Evolutionary conservation across 306 rosid genomes (phyloP), one percentile per base, ranked within the genome.

Genomic region (Coriaria nepalensis): DNA sequence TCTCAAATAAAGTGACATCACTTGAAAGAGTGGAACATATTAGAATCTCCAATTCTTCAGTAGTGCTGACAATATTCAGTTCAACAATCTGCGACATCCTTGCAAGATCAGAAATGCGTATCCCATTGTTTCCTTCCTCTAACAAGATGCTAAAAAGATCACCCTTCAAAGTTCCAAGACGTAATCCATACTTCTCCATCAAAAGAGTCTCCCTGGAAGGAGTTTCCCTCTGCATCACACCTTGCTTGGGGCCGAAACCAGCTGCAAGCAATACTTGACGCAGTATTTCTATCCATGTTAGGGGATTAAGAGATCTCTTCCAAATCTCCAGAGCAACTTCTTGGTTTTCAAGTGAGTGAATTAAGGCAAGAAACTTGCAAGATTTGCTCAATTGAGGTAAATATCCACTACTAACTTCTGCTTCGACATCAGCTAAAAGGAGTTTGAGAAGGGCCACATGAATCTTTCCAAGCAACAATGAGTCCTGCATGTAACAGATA

Each of bases 261-360:
- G 98, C 87, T 2, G 94, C 95, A 62, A 75, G 71, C 78, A 90
- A 74, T 37, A 90, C 82, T 75, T 79, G 98, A 49, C 87, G 86
- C 34, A 90, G 70, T 79, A 85, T 77, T 71, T 90, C 98, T 52
- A 75, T 68, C 95, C 98, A 90, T 10, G 94, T 85, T 51, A 90
- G 76, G 56, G 98, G 76, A 54, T 90, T 90, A 47, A 90, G 54
- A 20, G 81, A 79, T 67, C 70, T 73, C 72, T 64, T 78, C 98
- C 98, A 90, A 47, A 73, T 71, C 38, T 77, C 79, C 40, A 82
- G 70, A 53, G 67, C 68, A 61, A 52, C 64, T 45, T 79, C 79
- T 59, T 65, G 77, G 60, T 71, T 79, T 73, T 78, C 95, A 56
- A 85, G 73, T 50, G 83, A 79, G 70, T 90, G 94, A 64, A 90